A percentile compares a stretch with the other conserved stretches of the same genome.
Conservation (phyloP, 768 basidiomycete genomes). For the Lentinus tigrinus region DNA sequence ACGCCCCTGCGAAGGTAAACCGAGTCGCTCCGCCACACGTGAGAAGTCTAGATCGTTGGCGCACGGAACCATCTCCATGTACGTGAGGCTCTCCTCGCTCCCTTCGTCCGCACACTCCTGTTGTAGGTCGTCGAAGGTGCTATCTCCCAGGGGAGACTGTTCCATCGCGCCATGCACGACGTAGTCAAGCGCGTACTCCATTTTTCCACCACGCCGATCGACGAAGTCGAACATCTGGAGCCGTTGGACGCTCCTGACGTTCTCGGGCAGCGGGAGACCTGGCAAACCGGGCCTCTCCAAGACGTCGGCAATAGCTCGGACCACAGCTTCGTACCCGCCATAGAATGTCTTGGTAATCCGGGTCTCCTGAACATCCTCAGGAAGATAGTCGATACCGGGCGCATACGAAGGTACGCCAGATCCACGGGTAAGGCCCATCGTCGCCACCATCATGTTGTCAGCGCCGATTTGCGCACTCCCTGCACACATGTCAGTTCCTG, state of each 20-base stretch:
- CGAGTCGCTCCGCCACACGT: neutral
- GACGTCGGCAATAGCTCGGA: neutral
- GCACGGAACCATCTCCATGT: slow-evolving; percentile 3
- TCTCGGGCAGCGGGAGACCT: neutral
- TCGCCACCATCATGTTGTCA: neutral
- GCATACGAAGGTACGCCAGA: neutral
- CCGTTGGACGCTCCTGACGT: neutral
- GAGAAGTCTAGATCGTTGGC: slow-evolving; percentile 13
- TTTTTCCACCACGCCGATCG: neutral
- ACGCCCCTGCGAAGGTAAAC: neutral
- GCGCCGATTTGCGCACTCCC: neutral
- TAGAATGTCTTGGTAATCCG: neutral
- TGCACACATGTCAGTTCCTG: neutral
- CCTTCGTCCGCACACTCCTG: neutral
- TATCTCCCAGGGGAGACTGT: slow-evolving; percentile 6
- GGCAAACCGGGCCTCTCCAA: neutral
- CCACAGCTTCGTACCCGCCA: neutral
- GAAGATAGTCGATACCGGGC: neutral
- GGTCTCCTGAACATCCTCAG: neutral
- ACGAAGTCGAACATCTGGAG: neutral
- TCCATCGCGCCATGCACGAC: neutral
- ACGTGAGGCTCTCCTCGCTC: neutral
- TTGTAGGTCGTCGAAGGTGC: neutral
- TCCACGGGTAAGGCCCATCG: neutral
- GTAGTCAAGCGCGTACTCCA: slow-evolving; percentile 10